Evolutionary conservation across 192 early-diverging fungal genomes (phyloP), one percentile per base, ranked within the genome.

Genomic region (Entomortierella beljakovae): DNA sequence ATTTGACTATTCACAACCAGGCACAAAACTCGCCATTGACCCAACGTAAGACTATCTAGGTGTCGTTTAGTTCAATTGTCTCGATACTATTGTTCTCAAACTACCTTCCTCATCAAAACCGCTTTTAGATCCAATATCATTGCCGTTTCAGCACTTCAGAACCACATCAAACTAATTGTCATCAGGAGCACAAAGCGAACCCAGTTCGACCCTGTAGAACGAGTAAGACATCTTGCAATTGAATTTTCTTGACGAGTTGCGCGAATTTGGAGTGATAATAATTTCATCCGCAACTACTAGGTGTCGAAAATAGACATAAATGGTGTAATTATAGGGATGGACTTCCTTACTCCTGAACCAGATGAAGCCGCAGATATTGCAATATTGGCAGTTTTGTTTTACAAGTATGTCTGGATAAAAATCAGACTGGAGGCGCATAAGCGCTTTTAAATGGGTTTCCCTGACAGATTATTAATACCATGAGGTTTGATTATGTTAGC

Each of bases 401-500:
- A 59, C 56, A 69, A 62, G 75, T 79, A 65, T 23, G 72, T 55
- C 28, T n/a, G n/a, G n/a, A n/a, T n/a, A n/a, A n/a, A n/a, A n/a
- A n/a, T n/a, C n/a, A n/a, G n/a, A n/a, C n/a, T n/a, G n/a, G n/a
- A 49, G 6, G 7, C 18, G 40, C 60, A 26, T n/a, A n/a, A n/a
- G n/a, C n/a, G n/a, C n/a, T n/a, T n/a, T n/a, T n/a, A n/a, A n/a
- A n/a, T n/a, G n/a, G n/a, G n/a, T n/a, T n/a, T n/a, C n/a, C n/a
- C n/a, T n/a, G n/a, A n/a, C n/a, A n/a, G n/a, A 37, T 31, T 11
- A 22, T 18, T 51, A 15, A 25, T 42, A 20, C 10, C 25, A 9
- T 50, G 6, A 15, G 25, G 23, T 25, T 53, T 26, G n/a, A 50
- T 25, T 11, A 57, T 15, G 25, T 34, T 48, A 79, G 75, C 40